These are phyloP conservation scores for Plantago coronopus DNA, from an alignment of 305 asterid species.

Conservation along the genomic window DNA sequence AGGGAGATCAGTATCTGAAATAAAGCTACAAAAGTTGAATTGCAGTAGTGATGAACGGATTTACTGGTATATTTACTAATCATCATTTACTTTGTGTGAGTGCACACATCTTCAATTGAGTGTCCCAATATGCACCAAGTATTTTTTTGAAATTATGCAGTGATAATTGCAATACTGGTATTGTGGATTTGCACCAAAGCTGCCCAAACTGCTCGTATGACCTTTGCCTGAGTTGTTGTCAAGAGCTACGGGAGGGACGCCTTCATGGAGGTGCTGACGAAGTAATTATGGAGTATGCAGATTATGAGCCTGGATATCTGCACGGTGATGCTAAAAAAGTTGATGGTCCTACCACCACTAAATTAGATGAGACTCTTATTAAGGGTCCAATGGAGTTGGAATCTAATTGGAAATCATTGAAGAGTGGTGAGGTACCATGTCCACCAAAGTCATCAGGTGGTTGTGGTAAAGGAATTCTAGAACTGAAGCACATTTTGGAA, in stretches of 20 bases:
- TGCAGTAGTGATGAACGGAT: neutral
- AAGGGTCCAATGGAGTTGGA: neutral
- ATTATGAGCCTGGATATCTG: constrained; percentile 34
- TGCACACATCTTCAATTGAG: neutral
- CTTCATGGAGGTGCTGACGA: constrained; percentile 36
- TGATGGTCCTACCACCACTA: constrained; percentile 11
- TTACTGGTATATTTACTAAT: constrained; percentile 4
- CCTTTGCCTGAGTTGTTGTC: constrained; percentile 7
- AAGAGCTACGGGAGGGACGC: constrained; percentile 7
- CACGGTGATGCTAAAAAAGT: constrained; percentile 28
- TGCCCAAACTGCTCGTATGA: constrained; percentile 1
- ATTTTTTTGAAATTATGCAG: neutral
- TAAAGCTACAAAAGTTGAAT: constrained; percentile 1
- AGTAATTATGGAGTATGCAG: constrained; percentile 25
- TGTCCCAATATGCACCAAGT: neutral
- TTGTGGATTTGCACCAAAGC: constrained; percentile 3
- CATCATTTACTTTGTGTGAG: neutral
- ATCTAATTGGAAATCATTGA: neutral
- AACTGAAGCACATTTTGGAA: neutral
- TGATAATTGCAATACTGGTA: constrained; percentile 2
- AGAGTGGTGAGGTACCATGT: neutral
- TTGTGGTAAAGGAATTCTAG: constrained; percentile 1
- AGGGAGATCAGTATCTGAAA: neutral
- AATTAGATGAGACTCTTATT: constrained; percentile 14
- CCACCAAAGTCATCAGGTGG: constrained; percentile 4